Base-by-base conservation (phyloP, 1,139 yeast species). In the Pneumocystis wakefieldiae region DNA sequence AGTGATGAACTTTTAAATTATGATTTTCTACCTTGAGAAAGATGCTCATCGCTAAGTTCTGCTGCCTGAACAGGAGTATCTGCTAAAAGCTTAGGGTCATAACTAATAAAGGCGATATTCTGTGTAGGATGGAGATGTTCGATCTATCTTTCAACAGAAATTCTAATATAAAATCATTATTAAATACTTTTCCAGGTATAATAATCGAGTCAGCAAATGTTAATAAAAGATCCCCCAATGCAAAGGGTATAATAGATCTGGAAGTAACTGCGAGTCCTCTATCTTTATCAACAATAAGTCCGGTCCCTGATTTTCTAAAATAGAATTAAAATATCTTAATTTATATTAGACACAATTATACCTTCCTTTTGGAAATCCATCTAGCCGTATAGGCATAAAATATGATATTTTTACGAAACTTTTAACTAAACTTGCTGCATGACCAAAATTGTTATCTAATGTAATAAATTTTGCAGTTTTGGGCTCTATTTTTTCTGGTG, bases 111-210 rank as follows among this genome's bases (percentile, higher is more conserved):
- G 1, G 95, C 91, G 73, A 87, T 89, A 70, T 90, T 90, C 70
- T 86, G 89, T 62, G 87, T 83, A 39, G 97, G 97, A 71, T 91
- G 97, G 70, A 89, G 77, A 70, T 89, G 90, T 36, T 84, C 85
- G 36, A 41, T 41, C 53, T 41, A 41, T 41, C 19, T 6, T 41
- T 41, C 35, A 41, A 17, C 8, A 41, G 28, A 5, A 7, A 41
- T 17, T 17, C 24, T 41, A 17, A 7, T 41, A 41, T 17, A 10
- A 41, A 41, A 41, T 41, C 6, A 41, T 17, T 17, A 41, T 41
- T 41, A 17, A 41, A 32, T 32, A 89, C 92, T 66, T 83, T 79
- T 0, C 86, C 97, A 0, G 95, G 90, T 28, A 90, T 81, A 68
- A 86, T 84, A 28, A 88, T 82, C 1, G 95, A 85, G 68, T 90